Conservation (phyloP, 169 alveolate genomes). For the Besnoitia besnoiti region DNA sequence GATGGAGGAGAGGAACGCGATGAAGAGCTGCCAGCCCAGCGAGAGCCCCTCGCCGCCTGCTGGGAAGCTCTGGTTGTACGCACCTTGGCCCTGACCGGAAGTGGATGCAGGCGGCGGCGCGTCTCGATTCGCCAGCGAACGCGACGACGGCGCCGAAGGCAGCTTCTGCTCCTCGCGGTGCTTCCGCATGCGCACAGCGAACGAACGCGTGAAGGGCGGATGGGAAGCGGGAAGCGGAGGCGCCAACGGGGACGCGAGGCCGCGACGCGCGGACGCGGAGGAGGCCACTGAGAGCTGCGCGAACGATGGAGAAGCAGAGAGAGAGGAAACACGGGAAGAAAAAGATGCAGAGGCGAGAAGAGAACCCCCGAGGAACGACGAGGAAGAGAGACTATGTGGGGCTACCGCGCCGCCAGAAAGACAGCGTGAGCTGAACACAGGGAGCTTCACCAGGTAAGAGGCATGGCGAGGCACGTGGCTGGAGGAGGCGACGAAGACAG, state of each 20-base stretch:
- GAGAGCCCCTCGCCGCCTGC: not conserved
- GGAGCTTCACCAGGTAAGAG: too few species aligned
- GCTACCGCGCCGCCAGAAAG: too few species aligned
- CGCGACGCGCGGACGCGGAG: not conserved
- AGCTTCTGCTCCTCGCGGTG: not conserved
- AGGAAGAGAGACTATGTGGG: too few species aligned
- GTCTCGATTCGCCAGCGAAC: not conserved
- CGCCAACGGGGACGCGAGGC: not conserved
- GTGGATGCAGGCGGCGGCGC: not conserved
- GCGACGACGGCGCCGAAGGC: not conserved
- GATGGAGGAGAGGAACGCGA: conserved; percentile 20
- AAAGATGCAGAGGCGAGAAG: not conserved
- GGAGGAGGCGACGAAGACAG: too few species aligned
- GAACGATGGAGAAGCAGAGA: not conserved
- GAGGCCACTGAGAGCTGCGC: not conserved
- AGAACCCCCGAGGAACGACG: too few species aligned
- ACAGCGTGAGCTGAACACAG: too few species aligned
- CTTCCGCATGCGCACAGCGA: not conserved
- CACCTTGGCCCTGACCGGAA: not conserved
- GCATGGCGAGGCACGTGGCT: too few species aligned
- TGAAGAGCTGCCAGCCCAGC: conserved; percentile 24
- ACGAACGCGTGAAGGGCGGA: not conserved
- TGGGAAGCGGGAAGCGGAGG: not conserved
- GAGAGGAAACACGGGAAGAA: not conserved
- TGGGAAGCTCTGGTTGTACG: not conserved